phyloP scores from a whole-genome alignment of 495 filamentous ascomycete species.

The Aspergillus steynii region DNA sequence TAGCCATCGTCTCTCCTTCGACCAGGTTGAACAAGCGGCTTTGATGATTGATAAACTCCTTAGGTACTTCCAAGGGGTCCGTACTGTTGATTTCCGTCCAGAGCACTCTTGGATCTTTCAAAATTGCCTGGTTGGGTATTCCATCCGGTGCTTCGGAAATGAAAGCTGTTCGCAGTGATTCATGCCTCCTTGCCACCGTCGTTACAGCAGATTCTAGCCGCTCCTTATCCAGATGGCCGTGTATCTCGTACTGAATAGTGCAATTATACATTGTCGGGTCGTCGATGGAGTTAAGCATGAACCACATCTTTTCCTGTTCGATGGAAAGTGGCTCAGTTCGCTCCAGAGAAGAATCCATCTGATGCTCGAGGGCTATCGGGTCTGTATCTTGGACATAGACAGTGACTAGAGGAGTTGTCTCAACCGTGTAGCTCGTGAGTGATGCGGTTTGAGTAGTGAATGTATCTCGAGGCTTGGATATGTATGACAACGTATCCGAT shows the following conservation, averaged over 20 bases:
- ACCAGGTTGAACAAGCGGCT: constrained; percentile 32
- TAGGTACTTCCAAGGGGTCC: constrained; percentile 14
- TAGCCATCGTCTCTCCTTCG: constrained; percentile 29
- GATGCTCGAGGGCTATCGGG: neutral
- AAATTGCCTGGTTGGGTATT: constrained; percentile 19
- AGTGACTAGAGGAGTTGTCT: neutral
- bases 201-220: constrained; percentile 34
- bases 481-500: neutral
- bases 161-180: constrained; percentile 46
- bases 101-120: constrained; percentile 16
- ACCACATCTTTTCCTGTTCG: constrained; percentile 23
- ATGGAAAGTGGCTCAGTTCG: neutral
- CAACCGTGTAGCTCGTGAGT: neutral
- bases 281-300: neutral
- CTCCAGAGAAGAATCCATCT: neutral
- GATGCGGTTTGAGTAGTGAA: neutral
- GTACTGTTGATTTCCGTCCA: constrained; percentile 15
- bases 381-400: neutral
- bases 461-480: neutral
- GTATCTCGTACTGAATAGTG: constrained; percentile 13
- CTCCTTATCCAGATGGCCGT: constrained; percentile 19
- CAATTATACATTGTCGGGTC: constrained; percentile 30
- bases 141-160: constrained; percentile 19
- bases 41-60: constrained; percentile 16
- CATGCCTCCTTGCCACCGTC: constrained; percentile 36